phyloP scores from a whole-genome alignment of 2,329 filamentous ascomycete species.

The Sordariomycetes sp. region DNA sequence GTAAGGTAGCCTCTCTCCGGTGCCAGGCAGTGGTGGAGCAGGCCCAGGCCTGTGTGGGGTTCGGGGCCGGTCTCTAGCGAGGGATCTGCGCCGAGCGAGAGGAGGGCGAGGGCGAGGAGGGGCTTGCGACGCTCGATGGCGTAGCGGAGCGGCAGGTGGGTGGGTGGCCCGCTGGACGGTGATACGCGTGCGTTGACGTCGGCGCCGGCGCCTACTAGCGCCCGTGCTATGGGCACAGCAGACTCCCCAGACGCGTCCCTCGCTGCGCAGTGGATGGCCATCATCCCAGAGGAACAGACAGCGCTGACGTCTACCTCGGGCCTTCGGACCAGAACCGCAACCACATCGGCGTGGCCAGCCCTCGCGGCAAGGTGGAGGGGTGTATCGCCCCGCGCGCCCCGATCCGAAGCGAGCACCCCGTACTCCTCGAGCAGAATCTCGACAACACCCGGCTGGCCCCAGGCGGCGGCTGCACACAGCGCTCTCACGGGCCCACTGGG shows the following conservation, averaged over 20 bases:
- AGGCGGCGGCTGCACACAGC: background rate
- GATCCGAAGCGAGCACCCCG: background rate
- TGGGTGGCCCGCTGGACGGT: background rate
- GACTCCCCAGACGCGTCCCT: too few species aligned
- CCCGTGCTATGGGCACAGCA: background rate
- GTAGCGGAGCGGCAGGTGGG: background rate
- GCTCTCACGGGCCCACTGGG: background rate
- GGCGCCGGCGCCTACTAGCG: background rate
- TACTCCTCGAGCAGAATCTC: background rate
- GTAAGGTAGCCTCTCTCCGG: too few species aligned
- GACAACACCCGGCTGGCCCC: background rate
- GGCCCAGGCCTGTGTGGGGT: background rate
- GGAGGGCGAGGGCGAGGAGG: background rate
- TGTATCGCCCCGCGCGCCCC: background rate
- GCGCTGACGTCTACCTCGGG: too few species aligned
- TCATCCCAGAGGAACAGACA: too few species aligned
- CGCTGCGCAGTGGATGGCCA: too few species aligned
- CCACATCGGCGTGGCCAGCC: too few species aligned
- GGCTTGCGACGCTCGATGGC: background rate
- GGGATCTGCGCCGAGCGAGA: background rate
- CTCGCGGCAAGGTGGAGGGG: too few species aligned
- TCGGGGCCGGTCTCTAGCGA: background rate
- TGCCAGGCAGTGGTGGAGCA: background rate
- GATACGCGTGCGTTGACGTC: background rate
- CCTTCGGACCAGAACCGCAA: too few species aligned